Conservation (phyloP, 495 filamentous ascomycete genomes). For the Ramalina intermedia region DNA sequence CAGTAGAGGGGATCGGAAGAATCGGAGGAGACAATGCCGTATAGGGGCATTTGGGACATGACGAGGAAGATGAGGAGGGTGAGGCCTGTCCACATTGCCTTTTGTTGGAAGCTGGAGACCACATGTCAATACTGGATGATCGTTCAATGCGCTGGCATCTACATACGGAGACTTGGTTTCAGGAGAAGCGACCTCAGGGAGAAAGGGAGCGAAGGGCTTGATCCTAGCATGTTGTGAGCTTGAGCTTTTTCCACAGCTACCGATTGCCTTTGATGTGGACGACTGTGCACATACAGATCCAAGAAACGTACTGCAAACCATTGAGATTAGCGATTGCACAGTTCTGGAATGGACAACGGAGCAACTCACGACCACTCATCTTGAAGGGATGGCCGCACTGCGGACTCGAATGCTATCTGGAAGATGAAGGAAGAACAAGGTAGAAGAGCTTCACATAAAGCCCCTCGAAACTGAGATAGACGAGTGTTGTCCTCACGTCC, state of each 20-base stretch:
- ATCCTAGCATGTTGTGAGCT: conserved; percentile 27
- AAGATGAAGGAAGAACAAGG: neutral
- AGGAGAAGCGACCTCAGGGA: conserved; percentile 95
- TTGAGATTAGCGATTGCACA: neutral
- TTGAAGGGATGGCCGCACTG: conserved; percentile 24
- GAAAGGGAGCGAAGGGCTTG: conserved; percentile 97
- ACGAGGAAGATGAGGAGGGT: conserved; percentile 72
- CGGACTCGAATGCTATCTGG: conserved; percentile 12
- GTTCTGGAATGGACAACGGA: neutral
- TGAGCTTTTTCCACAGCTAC: neutral
- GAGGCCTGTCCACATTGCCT: conserved; percentile 97
- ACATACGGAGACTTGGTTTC: conserved; percentile 72
- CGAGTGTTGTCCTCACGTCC: too few species aligned
- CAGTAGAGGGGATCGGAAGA: conserved; percentile 97
- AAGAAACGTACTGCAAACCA: conserved; percentile 77
- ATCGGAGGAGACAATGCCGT: conserved; percentile 93
- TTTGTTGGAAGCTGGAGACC: conserved; percentile 63
- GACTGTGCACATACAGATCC: conserved; percentile 41
- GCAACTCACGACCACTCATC: conserved; percentile 44
- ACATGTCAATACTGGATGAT: neutral
- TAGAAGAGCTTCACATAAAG: neutral
- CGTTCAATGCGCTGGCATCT: neutral
- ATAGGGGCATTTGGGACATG: conserved; percentile 99
- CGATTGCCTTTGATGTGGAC: too few species aligned
- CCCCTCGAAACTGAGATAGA: neutral